phyloP scores from a whole-genome alignment of 2,329 filamentous ascomycete genomes.

The Hypoxylon sp. region DNA sequence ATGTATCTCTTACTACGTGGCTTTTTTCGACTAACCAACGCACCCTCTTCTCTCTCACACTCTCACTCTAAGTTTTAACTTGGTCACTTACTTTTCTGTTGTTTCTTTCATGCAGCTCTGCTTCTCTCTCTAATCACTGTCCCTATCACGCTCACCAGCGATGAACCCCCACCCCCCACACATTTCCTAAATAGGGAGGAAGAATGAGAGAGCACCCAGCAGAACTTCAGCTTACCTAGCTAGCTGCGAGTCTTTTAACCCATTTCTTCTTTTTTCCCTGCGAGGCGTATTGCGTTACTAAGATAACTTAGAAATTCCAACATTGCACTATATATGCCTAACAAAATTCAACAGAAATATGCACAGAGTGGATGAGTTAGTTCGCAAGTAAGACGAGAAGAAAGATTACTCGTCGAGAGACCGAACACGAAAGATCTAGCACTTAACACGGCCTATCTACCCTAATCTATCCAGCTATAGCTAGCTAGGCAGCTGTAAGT shows the following conservation, averaged over 20 bases:
- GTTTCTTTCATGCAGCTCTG: not conserved
- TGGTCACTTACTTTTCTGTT: not conserved
- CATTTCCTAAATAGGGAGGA: slow-evolving; percentile 39
- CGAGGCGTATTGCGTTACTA: not conserved
- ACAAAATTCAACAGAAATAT: slow-evolving; percentile 9
- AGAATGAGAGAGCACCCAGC: slow-evolving; percentile 12
- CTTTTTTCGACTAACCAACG: no score
- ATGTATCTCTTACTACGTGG: slow-evolving; percentile 3
- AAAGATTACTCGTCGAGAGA: not conserved
- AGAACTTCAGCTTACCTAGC: not conserved
- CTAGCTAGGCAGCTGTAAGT: slow-evolving; percentile 42
- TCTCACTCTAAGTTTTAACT: not conserved
- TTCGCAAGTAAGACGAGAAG: not conserved
- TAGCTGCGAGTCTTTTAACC: not conserved
- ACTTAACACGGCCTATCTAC: slow-evolving; percentile 18
- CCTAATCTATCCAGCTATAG: slow-evolving; percentile 41
- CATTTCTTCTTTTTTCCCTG: not conserved
- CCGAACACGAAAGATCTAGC: slow-evolving; percentile 4
- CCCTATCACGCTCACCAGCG: slow-evolving; percentile 1
- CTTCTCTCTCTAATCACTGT: slow-evolving; percentile 17
- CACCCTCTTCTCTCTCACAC: not conserved
- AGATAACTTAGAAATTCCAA: not conserved
- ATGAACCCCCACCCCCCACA: slow-evolving; percentile 36
- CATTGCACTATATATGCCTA: slow-evolving; percentile 5
- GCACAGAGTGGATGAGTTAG: slow-evolving; percentile 1